Evolutionary conservation across 2,329 filamentous ascomycete genomes (phyloP).

Genomic region (Cladorrhinum sp.): DNA sequence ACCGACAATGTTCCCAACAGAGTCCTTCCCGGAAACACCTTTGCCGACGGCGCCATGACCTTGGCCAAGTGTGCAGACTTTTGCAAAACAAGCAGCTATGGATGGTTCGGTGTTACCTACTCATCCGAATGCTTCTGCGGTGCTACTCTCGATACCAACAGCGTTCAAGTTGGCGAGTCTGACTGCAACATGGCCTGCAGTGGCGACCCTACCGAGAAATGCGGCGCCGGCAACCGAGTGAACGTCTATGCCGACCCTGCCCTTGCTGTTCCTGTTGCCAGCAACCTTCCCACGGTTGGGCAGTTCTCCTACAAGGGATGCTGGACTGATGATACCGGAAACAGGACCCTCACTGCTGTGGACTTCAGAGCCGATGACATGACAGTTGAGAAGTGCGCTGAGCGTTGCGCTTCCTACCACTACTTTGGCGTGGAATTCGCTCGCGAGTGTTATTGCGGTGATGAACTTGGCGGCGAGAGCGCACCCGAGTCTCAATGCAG

Average conservation of each 20-base stretch:
- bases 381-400: constrained; percentile 16
- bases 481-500: constrained; percentile 13
- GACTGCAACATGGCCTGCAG: constrained; percentile 3
- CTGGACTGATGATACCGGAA: constrained; percentile 8
- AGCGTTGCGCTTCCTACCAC: background rate
- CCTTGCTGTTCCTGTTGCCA: background rate
- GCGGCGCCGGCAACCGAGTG: background rate
- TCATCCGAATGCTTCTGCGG: background rate
- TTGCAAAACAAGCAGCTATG: background rate
- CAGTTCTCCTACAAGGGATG: constrained; percentile 10
- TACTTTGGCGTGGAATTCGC: constrained; percentile 18
- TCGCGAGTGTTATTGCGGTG: constrained; percentile 18
- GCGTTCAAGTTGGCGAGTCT: background rate
- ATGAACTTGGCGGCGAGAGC: constrained; percentile 1
- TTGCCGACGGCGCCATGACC: background rate
- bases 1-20: constrained; percentile 3
- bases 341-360: constrained; percentile 2
- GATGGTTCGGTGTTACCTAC: constrained; percentile 1
- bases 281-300: constrained; percentile 2
- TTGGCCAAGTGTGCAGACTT: constrained; percentile 1
- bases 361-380: constrained; percentile 44
- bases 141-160: background rate
- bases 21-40: background rate
- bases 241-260: constrained; percentile 1
- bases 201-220: background rate